A percentile compares a stretch with the other conserved stretches of the same genome.
Evolutionary conservation across 306 rosid genomes (phyloP).

Genomic region (Nissolia schottii): DNA sequence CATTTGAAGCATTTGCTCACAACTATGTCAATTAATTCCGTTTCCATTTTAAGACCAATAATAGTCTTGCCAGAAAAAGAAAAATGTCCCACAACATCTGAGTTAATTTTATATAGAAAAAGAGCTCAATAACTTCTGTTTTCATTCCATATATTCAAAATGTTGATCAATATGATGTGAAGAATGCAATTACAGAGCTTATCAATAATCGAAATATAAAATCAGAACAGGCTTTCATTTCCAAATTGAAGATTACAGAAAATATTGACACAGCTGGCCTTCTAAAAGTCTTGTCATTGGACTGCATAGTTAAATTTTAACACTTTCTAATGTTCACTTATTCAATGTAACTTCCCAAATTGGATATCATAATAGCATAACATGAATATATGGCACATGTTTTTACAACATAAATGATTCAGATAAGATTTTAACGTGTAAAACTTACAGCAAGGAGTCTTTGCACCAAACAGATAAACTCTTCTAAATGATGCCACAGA

Average conservation of each 20-base stretch:
- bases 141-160: slow-evolving; percentile 10
- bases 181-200: neutral
- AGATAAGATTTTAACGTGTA: neutral
- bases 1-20: neutral
- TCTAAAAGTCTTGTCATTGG: neutral
- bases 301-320: neutral
- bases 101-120: neutral
- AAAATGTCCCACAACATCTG: neutral
- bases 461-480: slow-evolving; percentile 48
- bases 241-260: slow-evolving; percentile 5
- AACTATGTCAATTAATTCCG: slow-evolving; percentile 5
- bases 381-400: neutral
- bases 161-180: neutral
- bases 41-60: neutral
- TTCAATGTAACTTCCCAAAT: slow-evolving; percentile 11
- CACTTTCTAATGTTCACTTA: slow-evolving; percentile 14
- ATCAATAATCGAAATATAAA: slow-evolving; percentile 4
- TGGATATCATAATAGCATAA: neutral
- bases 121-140: neutral
- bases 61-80: neutral
- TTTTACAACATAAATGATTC: slow-evolving; percentile 10
- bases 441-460: slow-evolving; percentile 75
- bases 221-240: neutral
- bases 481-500: slow-evolving; percentile 73
- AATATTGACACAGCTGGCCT: slow-evolving; percentile 4